A percentile compares a stretch with the other conserved stretches of the same genome.
Conservation (phyloP, 2,329 filamentous ascomycete species). For the Colletotrichum australisinense region DNA sequence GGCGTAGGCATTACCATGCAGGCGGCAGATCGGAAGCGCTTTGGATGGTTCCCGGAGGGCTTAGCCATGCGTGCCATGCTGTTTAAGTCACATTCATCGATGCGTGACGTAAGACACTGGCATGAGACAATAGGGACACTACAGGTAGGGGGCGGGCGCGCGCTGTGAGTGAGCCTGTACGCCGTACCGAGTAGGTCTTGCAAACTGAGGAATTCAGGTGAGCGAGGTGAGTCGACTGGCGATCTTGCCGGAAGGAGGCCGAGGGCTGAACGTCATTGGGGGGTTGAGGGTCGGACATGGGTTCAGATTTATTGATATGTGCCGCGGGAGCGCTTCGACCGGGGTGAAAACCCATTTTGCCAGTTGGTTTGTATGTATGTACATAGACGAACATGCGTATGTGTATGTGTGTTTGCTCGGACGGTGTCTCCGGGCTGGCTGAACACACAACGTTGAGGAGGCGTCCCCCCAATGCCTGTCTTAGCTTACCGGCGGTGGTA, state of each 20-base stretch:
- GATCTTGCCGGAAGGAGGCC: background rate
- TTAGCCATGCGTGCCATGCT: background rate
- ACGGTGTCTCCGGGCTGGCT: background rate
- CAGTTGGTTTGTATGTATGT: background rate
- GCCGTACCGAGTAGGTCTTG: constrained; percentile 8
- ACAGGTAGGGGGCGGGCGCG: background rate
- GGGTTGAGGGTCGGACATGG: background rate
- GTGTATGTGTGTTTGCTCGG: background rate
- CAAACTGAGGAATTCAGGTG: background rate
- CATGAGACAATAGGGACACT: background rate
- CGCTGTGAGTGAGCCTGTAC: too few relatives aligned
- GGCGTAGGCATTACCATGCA: background rate
- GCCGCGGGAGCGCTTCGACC: background rate
- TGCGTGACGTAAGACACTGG: constrained; percentile 5
- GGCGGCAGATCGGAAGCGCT: constrained; percentile 4
- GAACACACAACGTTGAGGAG: constrained; percentile 16
- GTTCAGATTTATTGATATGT: constrained; percentile 32
- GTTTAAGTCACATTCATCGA: background rate
- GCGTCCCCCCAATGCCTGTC: constrained; percentile 1
- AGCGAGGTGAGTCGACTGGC: constrained; percentile 3
- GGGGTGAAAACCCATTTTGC: background rate
- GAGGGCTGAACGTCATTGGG: background rate
- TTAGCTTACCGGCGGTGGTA: background rate
- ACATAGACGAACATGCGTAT: too few relatives aligned
- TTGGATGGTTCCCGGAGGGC: background rate